These are phyloP conservation scores for Colletotrichum zoysiae DNA, from an alignment of 2,329 filamentous ascomycete genomes.

Conservation along the genomic window DNA sequence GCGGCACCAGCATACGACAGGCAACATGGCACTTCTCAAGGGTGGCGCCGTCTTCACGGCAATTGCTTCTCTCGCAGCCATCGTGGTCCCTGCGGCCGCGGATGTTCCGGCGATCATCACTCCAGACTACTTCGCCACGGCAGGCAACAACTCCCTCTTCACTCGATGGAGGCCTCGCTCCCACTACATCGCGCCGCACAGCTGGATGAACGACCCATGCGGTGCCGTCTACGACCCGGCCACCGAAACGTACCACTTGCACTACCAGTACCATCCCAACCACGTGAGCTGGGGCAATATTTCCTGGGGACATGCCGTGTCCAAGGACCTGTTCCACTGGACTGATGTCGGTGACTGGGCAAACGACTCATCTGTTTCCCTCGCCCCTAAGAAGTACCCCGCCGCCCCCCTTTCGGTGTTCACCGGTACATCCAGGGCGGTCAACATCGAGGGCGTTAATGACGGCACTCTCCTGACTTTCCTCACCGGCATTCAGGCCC, in stretches of 20 bases:
- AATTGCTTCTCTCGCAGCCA: slow-evolving; percentile 37
- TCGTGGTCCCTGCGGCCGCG: slow-evolving; percentile 27
- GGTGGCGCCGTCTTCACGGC: slow-evolving; percentile 40
- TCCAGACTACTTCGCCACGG: slow-evolving; percentile 32
- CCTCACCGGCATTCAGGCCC: slow-evolving; percentile 36
- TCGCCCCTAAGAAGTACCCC: slow-evolving; percentile 29
- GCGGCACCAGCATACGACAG: slow-evolving; percentile 22
- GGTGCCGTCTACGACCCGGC: slow-evolving; percentile 68
- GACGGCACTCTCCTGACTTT: slow-evolving; percentile 41
- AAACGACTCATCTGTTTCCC: slow-evolving; percentile 39
- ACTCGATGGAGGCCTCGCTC: slow-evolving; percentile 42
- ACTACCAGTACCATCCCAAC: slow-evolving; percentile 68
- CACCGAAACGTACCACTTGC: slow-evolving; percentile 71
- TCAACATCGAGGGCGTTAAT: slow-evolving; percentile 37
- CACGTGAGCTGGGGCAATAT: slow-evolving; percentile 67
- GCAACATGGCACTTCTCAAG: slow-evolving; percentile 39
- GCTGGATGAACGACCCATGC: slow-evolving; percentile 74
- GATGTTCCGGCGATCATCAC: slow-evolving; percentile 32
- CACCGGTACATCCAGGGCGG: slow-evolving; percentile 38
- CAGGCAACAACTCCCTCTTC: slow-evolving; percentile 42
- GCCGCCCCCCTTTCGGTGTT: slow-evolving; percentile 37
- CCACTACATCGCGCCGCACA: slow-evolving; percentile 66
- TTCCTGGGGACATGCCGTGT: slow-evolving; percentile 77
- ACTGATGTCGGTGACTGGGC: slow-evolving; percentile 39
- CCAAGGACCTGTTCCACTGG: slow-evolving; percentile 73